phyloP scores from a whole-genome alignment of 139 green algal species.

The Raphidocelis subcapitata region DNA sequence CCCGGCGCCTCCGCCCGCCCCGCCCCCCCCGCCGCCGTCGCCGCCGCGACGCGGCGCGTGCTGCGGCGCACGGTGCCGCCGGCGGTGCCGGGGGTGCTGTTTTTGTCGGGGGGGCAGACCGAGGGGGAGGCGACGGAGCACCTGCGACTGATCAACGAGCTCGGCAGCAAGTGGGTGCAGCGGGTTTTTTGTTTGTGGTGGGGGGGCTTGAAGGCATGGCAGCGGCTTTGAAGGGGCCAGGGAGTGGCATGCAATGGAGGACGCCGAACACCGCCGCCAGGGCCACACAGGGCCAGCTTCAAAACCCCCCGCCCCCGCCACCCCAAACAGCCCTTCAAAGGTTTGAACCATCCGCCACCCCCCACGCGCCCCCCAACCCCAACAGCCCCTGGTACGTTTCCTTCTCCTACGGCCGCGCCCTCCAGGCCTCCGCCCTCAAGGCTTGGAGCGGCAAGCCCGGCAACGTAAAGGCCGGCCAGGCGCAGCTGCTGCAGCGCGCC shows the following conservation, averaged over 20 bases:
- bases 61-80: slow-evolving; percentile 81
- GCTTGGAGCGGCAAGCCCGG: slow-evolving; percentile 57
- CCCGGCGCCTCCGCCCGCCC: slow-evolving; percentile 32
- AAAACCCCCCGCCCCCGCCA: too few relatives aligned
- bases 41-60: slow-evolving; percentile 78
- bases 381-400: slow-evolving; percentile 81
- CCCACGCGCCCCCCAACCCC: slow-evolving; percentile 15
- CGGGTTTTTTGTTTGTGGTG: slow-evolving; percentile 9
- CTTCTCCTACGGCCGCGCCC: slow-evolving; percentile 87
- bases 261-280: background rate
- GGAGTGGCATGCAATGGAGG: too few relatives aligned
- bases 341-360: too few relatives aligned
- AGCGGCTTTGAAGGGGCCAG: background rate
- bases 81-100: slow-evolving; percentile 72
- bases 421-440: slow-evolving; percentile 71
- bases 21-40: slow-evolving; percentile 39
- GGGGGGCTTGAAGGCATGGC: background rate
- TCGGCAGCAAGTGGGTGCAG: background rate
- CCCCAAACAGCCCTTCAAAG: too few relatives aligned
- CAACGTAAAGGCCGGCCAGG: slow-evolving; percentile 75
- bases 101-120: slow-evolving; percentile 77
- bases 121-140: slow-evolving; percentile 89
- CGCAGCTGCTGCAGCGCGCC: slow-evolving; percentile 74
- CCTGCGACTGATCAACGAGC: slow-evolving; percentile 71
- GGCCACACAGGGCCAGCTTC: too few relatives aligned